Evolutionary conservation across 2,329 filamentous ascomycete genomes (phyloP).

Genomic region (Aspergillus quadricinctus): DNA sequence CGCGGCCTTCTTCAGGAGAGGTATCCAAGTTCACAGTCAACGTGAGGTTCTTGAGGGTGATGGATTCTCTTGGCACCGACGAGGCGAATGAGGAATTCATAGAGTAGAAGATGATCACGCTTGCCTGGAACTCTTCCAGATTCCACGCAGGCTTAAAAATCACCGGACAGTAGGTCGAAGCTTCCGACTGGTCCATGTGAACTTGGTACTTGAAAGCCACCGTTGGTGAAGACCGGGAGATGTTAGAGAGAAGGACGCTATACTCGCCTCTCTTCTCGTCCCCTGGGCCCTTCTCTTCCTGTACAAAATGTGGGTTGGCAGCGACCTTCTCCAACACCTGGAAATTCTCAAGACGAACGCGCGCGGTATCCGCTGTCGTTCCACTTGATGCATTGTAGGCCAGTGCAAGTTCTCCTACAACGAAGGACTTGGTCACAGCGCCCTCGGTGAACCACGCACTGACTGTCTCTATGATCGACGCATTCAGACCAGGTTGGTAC

Average conservation of each 20-base stretch:
- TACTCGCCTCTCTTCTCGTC: conserved; percentile 70
- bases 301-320: conserved; percentile 86
- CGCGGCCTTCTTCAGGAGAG: conserved; percentile 36
- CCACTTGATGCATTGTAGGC: conserved; percentile 59
- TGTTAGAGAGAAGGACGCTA: conserved; percentile 65
- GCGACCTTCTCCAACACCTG: conserved; percentile 84
- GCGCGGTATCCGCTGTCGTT: conserved; percentile 49
- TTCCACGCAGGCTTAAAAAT: conserved; percentile 76
- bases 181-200: conserved; percentile 60
- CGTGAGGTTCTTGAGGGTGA: conserved; percentile 72
- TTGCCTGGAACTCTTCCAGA: conserved; percentile 77
- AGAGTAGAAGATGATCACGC: conserved; percentile 76
- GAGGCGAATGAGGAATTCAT: conserved; percentile 67
- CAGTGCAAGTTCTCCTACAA: conserved; percentile 86
- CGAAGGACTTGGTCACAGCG: conserved; percentile 63
- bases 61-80: conserved; percentile 37
- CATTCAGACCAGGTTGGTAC: conserved; percentile 72
- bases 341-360: conserved; percentile 83
- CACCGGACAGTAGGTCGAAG: conserved; percentile 64
- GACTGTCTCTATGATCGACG: conserved; percentile 89
- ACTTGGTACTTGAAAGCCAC: conserved; percentile 92
- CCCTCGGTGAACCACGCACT: conserved; percentile 77
- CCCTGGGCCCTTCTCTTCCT: conserved; percentile 46
- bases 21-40: conserved; percentile 53
- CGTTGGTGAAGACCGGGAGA: conserved; percentile 60